phyloP scores from a whole-genome alignment of 2,329 filamentous ascomycete genomes.

The Blastomyces gilchristii region DNA sequence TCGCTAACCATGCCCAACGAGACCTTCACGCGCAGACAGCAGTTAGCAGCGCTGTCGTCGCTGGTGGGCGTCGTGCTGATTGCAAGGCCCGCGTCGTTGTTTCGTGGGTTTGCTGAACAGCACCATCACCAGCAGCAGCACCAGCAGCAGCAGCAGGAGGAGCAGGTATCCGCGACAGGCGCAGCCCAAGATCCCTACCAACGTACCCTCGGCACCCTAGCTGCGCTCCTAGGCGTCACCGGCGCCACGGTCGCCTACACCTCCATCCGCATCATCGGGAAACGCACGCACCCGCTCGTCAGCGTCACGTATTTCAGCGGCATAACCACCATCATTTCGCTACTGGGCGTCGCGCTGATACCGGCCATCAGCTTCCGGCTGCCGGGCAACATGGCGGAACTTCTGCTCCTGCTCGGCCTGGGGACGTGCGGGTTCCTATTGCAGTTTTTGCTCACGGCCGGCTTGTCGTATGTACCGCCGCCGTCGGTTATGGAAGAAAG shows the following conservation, averaged over 20 bases:
- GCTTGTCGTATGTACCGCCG: constrained; percentile 60
- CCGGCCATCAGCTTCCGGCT: constrained; percentile 49
- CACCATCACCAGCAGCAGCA: constrained; percentile 5
- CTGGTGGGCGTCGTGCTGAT: constrained; percentile 74
- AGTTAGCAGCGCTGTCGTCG: constrained; percentile 64
- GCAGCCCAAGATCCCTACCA: constrained; percentile 41
- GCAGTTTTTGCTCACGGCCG: constrained; percentile 76
- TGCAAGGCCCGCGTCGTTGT: constrained; percentile 56
- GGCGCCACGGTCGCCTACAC: constrained; percentile 68
- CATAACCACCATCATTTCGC: constrained; percentile 59
- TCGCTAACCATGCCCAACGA: constrained; percentile 60
- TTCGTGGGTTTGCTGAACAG: constrained; percentile 28
- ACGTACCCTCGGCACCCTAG: constrained; percentile 61
- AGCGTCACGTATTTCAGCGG: constrained; percentile 74
- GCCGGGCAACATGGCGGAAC: constrained; percentile 47
- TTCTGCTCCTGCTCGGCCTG: constrained; percentile 57
- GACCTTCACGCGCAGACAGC: constrained; percentile 66
- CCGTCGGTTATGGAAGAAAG: constrained; percentile 17
- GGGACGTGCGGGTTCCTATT: constrained; percentile 68
- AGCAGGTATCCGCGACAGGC: not conserved
- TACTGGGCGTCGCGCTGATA: constrained; percentile 47
- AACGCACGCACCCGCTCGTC: constrained; percentile 69
- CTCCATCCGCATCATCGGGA: constrained; percentile 68
- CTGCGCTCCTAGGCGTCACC: constrained; percentile 66
- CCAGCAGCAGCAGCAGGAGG: not conserved